These are phyloP conservation scores for Phtheirospermum japonicum DNA, from an alignment of 257 asterid genomes.

Conservation along the genomic window DNA sequence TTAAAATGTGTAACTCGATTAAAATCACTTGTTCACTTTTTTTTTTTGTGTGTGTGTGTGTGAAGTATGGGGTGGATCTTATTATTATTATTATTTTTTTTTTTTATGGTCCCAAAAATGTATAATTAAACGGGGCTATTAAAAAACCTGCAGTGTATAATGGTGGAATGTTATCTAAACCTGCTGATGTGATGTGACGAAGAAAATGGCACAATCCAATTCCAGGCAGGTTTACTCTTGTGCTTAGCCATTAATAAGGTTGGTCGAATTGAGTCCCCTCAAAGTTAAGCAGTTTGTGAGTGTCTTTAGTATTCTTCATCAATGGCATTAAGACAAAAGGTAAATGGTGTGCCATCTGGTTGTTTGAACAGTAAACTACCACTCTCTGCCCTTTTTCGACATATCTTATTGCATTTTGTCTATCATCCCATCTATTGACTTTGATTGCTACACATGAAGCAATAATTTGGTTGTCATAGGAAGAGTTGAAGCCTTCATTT, in stretches of 20 bases:
- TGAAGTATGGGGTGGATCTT: too few species aligned
- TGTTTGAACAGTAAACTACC: neutral
- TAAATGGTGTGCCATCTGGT: too few species aligned
- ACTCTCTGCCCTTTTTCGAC: neutral
- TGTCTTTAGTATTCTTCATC: too few species aligned
- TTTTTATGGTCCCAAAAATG: too few species aligned
- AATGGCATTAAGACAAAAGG: neutral
- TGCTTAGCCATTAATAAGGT: neutral
- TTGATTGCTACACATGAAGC: neutral
- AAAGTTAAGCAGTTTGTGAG: neutral
- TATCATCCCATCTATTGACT: too few species aligned
- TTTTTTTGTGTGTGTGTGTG: too few species aligned
- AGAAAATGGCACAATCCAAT: neutral
- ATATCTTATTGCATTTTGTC: too few species aligned
- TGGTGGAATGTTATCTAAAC: neutral
- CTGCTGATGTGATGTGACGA: neutral
- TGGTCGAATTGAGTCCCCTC: neutral
- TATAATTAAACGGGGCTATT: neutral
- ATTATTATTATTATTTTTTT: too few species aligned
- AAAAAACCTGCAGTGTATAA: neutral
- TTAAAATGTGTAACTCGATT: neutral
- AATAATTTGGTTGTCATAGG: too few species aligned
- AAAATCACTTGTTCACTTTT: too few species aligned
- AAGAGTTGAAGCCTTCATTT: too few species aligned
- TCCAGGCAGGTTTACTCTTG: neutral